Evolutionary conservation across 305 asterid species (phyloP).

Genomic region (Fraxinus floribunda): DNA sequence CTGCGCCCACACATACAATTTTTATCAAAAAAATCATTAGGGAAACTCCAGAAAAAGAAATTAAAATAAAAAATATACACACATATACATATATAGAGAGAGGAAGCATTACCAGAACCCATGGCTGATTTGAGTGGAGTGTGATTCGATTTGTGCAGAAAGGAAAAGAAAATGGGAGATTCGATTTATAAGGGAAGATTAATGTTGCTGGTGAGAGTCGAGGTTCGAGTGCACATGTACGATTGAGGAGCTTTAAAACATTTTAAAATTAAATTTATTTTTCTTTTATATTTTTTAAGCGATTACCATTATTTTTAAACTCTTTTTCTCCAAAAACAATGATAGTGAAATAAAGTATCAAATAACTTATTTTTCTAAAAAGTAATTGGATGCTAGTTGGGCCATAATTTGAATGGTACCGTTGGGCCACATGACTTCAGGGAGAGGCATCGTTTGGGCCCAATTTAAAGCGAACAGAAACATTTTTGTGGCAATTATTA

Average conservation of each 20-base stretch:
- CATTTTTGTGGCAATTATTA: too few relatives aligned
- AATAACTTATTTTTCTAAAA: too few relatives aligned
- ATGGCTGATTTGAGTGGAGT: constrained; percentile 23
- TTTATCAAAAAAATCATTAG: background rate
- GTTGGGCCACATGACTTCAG: too few relatives aligned
- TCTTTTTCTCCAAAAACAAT: too few relatives aligned
- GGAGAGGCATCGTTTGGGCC: too few relatives aligned
- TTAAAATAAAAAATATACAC: background rate
- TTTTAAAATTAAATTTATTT: too few relatives aligned
- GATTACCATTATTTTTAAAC: too few relatives aligned
- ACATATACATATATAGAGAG: background rate
- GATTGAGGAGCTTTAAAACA: background rate
- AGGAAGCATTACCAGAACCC: constrained; percentile 49
- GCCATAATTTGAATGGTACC: background rate
- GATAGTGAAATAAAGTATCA: too few relatives aligned
- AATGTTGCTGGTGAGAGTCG: background rate
- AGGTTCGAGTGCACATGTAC: background rate
- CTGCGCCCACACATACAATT: constrained; percentile 31
- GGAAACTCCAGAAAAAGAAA: background rate
- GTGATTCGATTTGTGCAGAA: constrained; percentile 24
- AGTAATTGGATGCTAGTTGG: background rate
- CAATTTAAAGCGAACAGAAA: too few relatives aligned
- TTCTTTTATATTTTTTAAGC: too few relatives aligned
- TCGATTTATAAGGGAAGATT: background rate
- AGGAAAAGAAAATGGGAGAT: constrained; percentile 3